Percentiles rank a stretch among this genome's conserved stretches.
Conservation (phyloP, 306 rosid genomes). For the Trifolium dubium region DNA sequence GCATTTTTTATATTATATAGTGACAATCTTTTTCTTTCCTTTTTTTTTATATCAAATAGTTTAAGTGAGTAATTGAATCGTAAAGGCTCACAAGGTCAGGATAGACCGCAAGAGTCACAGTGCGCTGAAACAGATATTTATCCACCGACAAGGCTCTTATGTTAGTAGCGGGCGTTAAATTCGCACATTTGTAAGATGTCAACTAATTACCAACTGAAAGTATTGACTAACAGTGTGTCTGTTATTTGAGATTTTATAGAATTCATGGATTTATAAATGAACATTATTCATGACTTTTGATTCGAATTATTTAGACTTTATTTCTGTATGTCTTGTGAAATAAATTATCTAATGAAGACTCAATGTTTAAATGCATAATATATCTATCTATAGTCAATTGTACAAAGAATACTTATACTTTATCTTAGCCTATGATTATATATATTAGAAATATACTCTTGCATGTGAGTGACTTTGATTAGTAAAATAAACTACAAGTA, state of each 20-base stretch:
- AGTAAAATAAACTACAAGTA: background rate
- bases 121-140: too few relatives aligned
- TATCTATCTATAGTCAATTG: background rate
- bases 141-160: too few relatives aligned
- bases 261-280: constrained; percentile 7
- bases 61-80: too few relatives aligned
- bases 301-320: background rate
- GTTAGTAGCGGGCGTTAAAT: too few relatives aligned
- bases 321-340: background rate
- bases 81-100: too few relatives aligned
- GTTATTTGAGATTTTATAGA: background rate
- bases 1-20: background rate
- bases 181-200: too few relatives aligned
- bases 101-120: too few relatives aligned
- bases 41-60: too few relatives aligned
- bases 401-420: background rate
- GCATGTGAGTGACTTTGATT: background rate
- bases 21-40: background rate
- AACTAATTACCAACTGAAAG: too few relatives aligned
- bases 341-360: background rate
- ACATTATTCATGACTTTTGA: background rate
- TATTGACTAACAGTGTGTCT: too few relatives aligned
- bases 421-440: background rate
- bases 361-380: background rate
- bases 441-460: background rate